These are phyloP conservation scores for Calonectria montana DNA, from an alignment of 2,329 filamentous ascomycete species.

Conservation along the genomic window DNA sequence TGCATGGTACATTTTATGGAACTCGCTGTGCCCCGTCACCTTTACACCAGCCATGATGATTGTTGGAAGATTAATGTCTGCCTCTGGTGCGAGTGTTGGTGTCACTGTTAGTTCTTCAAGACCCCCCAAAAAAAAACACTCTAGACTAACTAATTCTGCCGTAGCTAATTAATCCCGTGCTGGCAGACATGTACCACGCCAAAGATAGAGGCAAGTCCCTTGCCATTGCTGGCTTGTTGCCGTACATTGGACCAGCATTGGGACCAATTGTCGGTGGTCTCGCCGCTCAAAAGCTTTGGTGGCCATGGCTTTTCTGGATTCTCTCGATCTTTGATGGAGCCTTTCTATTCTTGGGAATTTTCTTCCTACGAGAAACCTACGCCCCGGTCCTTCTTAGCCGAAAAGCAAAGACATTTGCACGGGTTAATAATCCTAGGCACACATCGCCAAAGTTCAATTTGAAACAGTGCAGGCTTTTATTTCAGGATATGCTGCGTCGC, in stretches of 20 bases:
- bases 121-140: too few relatives aligned
- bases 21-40: conserved; percentile 47
- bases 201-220: conserved; percentile 51
- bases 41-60: conserved; percentile 46
- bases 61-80: conserved; percentile 39
- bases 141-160: background rate
- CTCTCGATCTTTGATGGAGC: conserved; percentile 68
- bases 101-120: conserved; percentile 37
- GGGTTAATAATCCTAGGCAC: background rate
- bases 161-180: conserved; percentile 47
- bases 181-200: conserved; percentile 50
- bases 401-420: background rate
- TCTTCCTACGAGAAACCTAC: conserved; percentile 70
- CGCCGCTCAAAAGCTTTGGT: conserved; percentile 70
- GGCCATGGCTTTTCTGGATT: conserved; percentile 78
- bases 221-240: conserved; percentile 44
- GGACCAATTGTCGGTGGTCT: conserved; percentile 76
- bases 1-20: conserved; percentile 51
- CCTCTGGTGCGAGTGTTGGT: conserved; percentile 44
- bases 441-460: background rate
- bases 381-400: conserved; percentile 66
- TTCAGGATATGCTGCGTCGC: background rate
- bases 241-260: conserved; percentile 69
- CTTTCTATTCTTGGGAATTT: conserved; percentile 63
- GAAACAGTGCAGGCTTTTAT: background rate